Percentiles rank a stretch among this genome's conserved stretches.
These are phyloP conservation scores for Pseudofabraea citricarpa DNA, from an alignment of 2,329 filamentous ascomycete genomes.

Conservation along the genomic window DNA sequence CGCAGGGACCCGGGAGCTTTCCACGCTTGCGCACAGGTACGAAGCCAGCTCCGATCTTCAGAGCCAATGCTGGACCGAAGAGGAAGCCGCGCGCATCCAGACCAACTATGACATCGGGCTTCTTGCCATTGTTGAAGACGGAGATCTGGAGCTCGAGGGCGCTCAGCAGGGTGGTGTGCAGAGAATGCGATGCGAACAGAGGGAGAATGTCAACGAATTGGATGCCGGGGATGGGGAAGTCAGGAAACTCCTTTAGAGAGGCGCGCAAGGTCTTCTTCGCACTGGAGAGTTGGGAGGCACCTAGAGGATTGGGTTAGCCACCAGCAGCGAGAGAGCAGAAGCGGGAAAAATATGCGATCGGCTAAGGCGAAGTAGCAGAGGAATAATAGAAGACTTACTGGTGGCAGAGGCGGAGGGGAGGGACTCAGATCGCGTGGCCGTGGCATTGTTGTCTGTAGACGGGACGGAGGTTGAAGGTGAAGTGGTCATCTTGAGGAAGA, in stretches of 20 bases:
- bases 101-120: conserved; percentile 86
- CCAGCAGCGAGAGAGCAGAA: conserved; percentile 11
- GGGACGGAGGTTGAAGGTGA: conserved; percentile 5
- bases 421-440: conserved; percentile 24
- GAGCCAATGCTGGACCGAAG: conserved; percentile 84
- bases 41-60: conserved; percentile 78
- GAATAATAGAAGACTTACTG: no score
- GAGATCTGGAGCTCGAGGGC: conserved; percentile 81
- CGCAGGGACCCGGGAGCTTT: conserved; percentile 87
- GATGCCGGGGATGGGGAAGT: conserved; percentile 90
- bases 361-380: no score
- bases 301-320: background rate
- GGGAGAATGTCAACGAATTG: conserved; percentile 98
- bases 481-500: conserved; percentile 25
- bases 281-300: conserved; percentile 24
- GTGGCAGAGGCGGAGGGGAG: conserved; percentile 25
- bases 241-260: conserved; percentile 78
- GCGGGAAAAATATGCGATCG: no score
- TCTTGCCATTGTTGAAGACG: conserved; percentile 52
- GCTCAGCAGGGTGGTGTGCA: conserved; percentile 73
- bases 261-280: conserved; percentile 65
- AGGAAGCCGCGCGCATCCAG: conserved; percentile 93
- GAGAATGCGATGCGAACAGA: conserved; percentile 73
- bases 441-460: conserved; percentile 21
- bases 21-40: conserved; percentile 93